Percentiles rank a stretch among this genome's conserved stretches.
Conservation (phyloP, 768 basidiomycete species). For the Rhizopogon roseolus region DNA sequence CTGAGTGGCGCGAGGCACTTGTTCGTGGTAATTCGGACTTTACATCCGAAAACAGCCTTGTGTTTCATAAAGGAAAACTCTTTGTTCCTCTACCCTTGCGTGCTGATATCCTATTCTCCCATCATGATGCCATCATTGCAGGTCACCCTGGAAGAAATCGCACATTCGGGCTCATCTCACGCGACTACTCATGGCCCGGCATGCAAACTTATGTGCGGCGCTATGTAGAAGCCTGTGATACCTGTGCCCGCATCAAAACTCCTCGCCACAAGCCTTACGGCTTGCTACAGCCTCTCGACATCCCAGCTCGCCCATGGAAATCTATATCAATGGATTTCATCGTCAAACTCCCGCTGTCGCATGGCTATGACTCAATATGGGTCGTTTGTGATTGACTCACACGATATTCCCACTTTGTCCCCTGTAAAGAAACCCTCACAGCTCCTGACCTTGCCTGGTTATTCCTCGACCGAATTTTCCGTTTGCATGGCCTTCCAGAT, state of each 20-base stretch:
- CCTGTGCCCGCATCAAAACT: not conserved
- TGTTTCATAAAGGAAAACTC: slow-evolving; percentile 21
- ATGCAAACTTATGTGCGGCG: not conserved
- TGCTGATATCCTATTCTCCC: slow-evolving; percentile 21
- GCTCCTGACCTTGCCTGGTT: slow-evolving; percentile 6
- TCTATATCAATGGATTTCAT: slow-evolving; percentile 40
- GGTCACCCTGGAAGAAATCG: slow-evolving; percentile 37
- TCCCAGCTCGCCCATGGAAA: slow-evolving; percentile 32
- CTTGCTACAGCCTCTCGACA: slow-evolving; percentile 29
- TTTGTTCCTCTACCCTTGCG: slow-evolving; percentile 29
- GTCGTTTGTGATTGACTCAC: slow-evolving; percentile 15
- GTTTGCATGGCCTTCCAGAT: slow-evolving; percentile 15
- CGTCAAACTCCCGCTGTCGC: slow-evolving; percentile 22
- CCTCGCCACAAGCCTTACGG: slow-evolving; percentile 9
- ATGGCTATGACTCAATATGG: slow-evolving; percentile 25
- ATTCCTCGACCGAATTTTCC: slow-evolving; percentile 9
- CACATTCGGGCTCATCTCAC: slow-evolving; percentile 26
- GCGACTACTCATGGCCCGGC: slow-evolving; percentile 37
- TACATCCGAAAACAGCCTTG: slow-evolving; percentile 5
- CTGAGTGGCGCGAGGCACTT: slow-evolving; percentile 14
- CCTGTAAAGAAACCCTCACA: slow-evolving; percentile 4
- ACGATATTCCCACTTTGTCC: slow-evolving; percentile 4
- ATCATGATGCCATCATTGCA: slow-evolving; percentile 32
- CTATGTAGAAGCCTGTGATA: not conserved
- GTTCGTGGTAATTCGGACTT: slow-evolving; percentile 9